Conservation (phyloP, 495 filamentous ascomycete genomes). For the Friedmanniomyces endolithicus region DNA sequence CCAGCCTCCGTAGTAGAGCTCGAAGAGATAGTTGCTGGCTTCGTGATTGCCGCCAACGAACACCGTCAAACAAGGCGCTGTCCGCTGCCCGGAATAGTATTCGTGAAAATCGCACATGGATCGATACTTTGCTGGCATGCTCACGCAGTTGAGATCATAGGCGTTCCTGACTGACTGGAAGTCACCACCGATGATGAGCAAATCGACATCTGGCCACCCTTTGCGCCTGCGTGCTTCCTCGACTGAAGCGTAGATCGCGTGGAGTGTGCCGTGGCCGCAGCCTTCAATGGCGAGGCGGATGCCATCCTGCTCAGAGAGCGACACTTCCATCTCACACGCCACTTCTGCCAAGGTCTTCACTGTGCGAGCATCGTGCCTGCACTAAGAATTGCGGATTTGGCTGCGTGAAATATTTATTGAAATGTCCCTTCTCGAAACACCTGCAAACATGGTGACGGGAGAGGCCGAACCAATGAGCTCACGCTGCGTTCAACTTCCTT, state of each 20-base stretch:
- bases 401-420: too few species aligned
- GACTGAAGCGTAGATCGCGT: constrained; percentile 77
- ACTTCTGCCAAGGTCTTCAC: too few species aligned
- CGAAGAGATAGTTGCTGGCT: constrained; percentile 71
- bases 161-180: constrained; percentile 88
- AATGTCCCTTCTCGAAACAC: too few species aligned
- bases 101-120: constrained; percentile 78
- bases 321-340: constrained; percentile 3
- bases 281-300: constrained; percentile 59
- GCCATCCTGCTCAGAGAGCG: constrained; percentile 18
- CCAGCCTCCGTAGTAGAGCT: constrained; percentile 95
- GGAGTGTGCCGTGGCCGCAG: constrained; percentile 81
- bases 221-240: constrained; percentile 47
- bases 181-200: constrained; percentile 82
- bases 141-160: constrained; percentile 73
- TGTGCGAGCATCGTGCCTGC: too few species aligned
- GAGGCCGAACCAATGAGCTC: not conserved
- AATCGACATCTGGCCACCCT: constrained; percentile 63
- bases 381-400: too few species aligned
- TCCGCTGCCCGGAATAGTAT: constrained; percentile 70
- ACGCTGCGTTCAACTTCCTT: not conserved
- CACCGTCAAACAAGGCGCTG: constrained; percentile 75
- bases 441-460: not conserved
- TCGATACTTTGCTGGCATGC: constrained; percentile 72
- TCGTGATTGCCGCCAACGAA: constrained; percentile 95